Evolutionary conservation across 164 flowering plant genomes (phyloP).

Genomic region (Vitis rupestris): DNA sequence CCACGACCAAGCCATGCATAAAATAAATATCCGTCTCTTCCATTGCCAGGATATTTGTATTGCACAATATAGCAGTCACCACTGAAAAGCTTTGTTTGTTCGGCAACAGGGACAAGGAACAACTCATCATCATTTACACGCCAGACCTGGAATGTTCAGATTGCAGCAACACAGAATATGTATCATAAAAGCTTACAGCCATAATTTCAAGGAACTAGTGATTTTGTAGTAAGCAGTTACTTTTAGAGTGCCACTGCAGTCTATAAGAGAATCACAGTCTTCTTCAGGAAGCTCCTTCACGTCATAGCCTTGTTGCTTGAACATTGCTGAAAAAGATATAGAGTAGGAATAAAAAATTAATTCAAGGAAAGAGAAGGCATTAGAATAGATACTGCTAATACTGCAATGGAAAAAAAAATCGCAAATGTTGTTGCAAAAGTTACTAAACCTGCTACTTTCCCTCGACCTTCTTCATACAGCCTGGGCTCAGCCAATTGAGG

Average conservation of each 20-base stretch:
- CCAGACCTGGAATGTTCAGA: slow-evolving; percentile 59
- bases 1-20: slow-evolving; percentile 66
- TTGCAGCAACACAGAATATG: slow-evolving; percentile 1
- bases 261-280: slow-evolving; percentile 31
- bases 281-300: slow-evolving; percentile 73
- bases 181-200: slow-evolving; percentile 6
- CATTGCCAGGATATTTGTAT: slow-evolving; percentile 50
- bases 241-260: slow-evolving; percentile 50
- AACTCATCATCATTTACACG: slow-evolving; percentile 46
- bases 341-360: background rate
- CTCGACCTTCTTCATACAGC: slow-evolving; percentile 71
- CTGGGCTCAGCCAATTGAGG: slow-evolving; percentile 40
- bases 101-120: slow-evolving; percentile 33
- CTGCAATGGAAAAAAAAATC: background rate
- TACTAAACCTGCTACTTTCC: slow-evolving; percentile 75
- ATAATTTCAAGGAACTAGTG: background rate
- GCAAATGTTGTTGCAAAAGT: slow-evolving; percentile 2
- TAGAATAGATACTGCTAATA: too few species aligned
- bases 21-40: slow-evolving; percentile 52
- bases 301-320: slow-evolving; percentile 68
- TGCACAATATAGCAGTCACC: slow-evolving; percentile 79
- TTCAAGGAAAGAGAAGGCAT: background rate
- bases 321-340: slow-evolving; percentile 44
- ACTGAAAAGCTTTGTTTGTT: slow-evolving; percentile 49
- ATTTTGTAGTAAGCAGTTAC: slow-evolving; percentile 25